Base-by-base conservation (phyloP, 2,329 filamentous ascomycete genomes). In the Achaetomium macrosporum region DNA sequence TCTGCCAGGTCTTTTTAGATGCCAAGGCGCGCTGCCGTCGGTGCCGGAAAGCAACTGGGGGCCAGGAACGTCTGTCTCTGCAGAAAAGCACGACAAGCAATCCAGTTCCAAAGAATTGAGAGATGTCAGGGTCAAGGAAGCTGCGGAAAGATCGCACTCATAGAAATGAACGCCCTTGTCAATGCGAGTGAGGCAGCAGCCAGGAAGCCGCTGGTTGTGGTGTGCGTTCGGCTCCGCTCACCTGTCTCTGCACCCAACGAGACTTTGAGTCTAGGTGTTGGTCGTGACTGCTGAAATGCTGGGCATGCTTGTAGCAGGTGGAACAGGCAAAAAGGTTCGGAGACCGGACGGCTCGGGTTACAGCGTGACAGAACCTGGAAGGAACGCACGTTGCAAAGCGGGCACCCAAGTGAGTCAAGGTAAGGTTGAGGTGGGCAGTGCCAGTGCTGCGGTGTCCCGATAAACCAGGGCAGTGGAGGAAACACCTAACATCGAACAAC, bases 1-100 rank as follows among this genome's bases (percentile, higher is more conserved):
- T 35, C 7, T 30, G 39, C 35, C 39, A 44, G 50, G 48, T 39
- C 39, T 43, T 48, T 49, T 39, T 46, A 35, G 50, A 17, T 54
- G 57, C 54, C 54, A 57, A 59, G 57, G 42, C 41, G 40, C 47
- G 47, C 40, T 53, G 48, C 44, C 45, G 56, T 55, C 35, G 48
- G 39, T 47, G 47, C 42, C 48, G 53, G 36, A n/a, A 25, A 37
- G 19, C 39, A 30, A 39, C n/a, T 36, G 45, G 44, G 39, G 20
- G 13, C 43, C 12, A 44, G 44, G 16, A 39, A 15, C 3, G 33
- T 6, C 10, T 17, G 43, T 31, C 11, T 47, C 39, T 31, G 50
- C 46, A 36, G 15, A 36, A 41, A 17, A 47, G 50, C 31, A 42
- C 35, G 36, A 49, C 50, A 51, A 40, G 42, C 42, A 40, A 51